A percentile compares a stretch with the other conserved stretches of the same genome.
These are phyloP conservation scores for Coprinellus micaceus DNA, from an alignment of 768 basidiomycete genomes.

Conservation along the genomic window DNA sequence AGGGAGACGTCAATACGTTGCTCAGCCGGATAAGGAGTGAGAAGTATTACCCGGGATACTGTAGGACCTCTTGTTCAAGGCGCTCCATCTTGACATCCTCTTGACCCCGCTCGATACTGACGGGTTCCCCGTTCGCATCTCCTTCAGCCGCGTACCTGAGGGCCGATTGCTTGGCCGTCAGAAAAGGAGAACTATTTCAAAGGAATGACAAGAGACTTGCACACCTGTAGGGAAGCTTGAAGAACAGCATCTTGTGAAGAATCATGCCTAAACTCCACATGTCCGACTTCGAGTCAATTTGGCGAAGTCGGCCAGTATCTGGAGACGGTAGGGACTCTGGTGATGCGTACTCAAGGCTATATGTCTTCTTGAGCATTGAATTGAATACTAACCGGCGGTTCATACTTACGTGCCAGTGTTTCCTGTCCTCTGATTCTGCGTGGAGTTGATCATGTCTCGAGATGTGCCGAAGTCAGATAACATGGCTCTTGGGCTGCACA, in stretches of 20 bases:
- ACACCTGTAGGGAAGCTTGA: constrained; percentile 78
- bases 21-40: not conserved
- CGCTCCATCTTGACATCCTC: constrained; percentile 63
- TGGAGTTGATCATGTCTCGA: constrained; percentile 78
- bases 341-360: constrained; percentile 79
- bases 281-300: constrained; percentile 84
- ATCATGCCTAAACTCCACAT: constrained; percentile 99
- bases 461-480: constrained; percentile 95
- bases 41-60: constrained; percentile 64
- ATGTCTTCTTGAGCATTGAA: too few relatives aligned
- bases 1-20: not conserved
- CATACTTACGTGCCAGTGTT: constrained; percentile 87
- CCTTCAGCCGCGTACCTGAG: constrained; percentile 58
- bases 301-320: constrained; percentile 58
- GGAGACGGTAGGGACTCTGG: constrained; percentile 82
- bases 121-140: constrained; percentile 42
- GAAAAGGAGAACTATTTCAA: not conserved
- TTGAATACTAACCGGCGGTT: not conserved
- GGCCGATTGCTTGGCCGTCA: not conserved
- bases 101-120: constrained; percentile 24
- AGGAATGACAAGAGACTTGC: constrained; percentile 13
- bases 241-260: constrained; percentile 88
- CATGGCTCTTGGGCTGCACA: constrained; percentile 81
- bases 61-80: constrained; percentile 68
- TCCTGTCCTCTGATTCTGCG: constrained; percentile 66